Conservation (phyloP, 1,284 basidiomycete genomes). For the Inonotus hispidus region DNA sequence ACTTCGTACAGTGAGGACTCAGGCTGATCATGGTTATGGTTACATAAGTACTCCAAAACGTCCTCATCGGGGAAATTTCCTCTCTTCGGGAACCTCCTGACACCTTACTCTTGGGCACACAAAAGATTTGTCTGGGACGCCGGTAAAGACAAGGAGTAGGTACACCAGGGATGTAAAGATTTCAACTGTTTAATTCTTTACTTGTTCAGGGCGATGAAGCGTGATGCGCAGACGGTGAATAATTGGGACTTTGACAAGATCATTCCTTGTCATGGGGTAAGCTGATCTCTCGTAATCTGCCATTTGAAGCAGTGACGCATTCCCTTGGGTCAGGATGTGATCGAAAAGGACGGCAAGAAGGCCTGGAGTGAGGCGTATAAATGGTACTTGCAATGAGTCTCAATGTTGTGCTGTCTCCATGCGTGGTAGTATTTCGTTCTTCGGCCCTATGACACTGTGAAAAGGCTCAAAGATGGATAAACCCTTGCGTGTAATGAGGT, state of each 20-base stretch:
- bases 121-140: slow-evolving; percentile 46
- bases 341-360: slow-evolving; percentile 68
- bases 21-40: neutral
- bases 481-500: too few relatives aligned
- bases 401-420: neutral
- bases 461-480: too few relatives aligned
- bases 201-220: slow-evolving; percentile 58
- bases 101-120: slow-evolving; percentile 58
- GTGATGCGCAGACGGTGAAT: slow-evolving; percentile 65
- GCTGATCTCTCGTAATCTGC: slow-evolving; percentile 22
- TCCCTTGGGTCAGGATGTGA: slow-evolving; percentile 26
- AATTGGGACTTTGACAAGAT: slow-evolving; percentile 86
- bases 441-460: neutral
- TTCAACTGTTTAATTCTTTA: neutral
- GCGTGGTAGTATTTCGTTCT: neutral
- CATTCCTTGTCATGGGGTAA: slow-evolving; percentile 90
- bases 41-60: slow-evolving; percentile 46
- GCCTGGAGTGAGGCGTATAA: slow-evolving; percentile 55
- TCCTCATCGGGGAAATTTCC: slow-evolving; percentile 44
- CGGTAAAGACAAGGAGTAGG: slow-evolving; percentile 59
- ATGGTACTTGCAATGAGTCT: slow-evolving; percentile 12
- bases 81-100: slow-evolving; percentile 40
- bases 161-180: slow-evolving; percentile 11
- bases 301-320: neutral
- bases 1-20: slow-evolving; percentile 7